Percentiles rank a stretch among this genome's conserved stretches.
Conservation (phyloP, 805 yeast species). For the Huiozyma sinensis region DNA sequence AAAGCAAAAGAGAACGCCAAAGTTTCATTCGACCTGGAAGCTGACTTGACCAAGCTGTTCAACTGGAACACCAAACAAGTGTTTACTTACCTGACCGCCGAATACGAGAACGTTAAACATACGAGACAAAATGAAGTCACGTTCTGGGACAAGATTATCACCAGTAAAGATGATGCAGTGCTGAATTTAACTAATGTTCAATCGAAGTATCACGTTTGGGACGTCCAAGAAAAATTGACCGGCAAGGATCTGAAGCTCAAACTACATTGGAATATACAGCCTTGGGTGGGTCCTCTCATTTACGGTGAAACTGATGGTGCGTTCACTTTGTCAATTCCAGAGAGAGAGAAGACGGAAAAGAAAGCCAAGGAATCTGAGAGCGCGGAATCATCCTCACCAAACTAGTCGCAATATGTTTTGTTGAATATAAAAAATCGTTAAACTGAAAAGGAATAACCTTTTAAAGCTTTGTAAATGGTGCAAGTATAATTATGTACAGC, state of each 20-base stretch:
- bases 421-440: not conserved
- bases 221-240: conserved; percentile 47
- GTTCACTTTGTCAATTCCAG: conserved; percentile 3
- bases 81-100: conserved; percentile 84
- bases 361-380: not conserved
- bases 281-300: conserved; percentile 70
- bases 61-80: conserved; percentile 97
- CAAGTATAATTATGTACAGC: not conserved
- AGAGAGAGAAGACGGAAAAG: not conserved
- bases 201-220: conserved; percentile 84
- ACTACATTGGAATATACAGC: conserved; percentile 88
- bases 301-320: conserved; percentile 46
- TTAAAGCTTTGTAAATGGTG: not conserved
- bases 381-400: not conserved
- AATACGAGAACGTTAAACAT: conserved; percentile 42
- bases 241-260: conserved; percentile 57
- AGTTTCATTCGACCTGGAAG: conserved; percentile 59
- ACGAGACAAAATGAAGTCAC: conserved; percentile 56
- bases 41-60: conserved; percentile 70
- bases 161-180: conserved; percentile 45
- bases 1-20: conserved; percentile 69
- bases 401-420: not conserved
- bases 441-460: not conserved
- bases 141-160: conserved; percentile 83
- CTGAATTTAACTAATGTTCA: conserved; percentile 41